These are phyloP conservation scores for Yamadazyma laniorum DNA, from an alignment of 805 yeast species.

Conservation along the genomic window DNA sequence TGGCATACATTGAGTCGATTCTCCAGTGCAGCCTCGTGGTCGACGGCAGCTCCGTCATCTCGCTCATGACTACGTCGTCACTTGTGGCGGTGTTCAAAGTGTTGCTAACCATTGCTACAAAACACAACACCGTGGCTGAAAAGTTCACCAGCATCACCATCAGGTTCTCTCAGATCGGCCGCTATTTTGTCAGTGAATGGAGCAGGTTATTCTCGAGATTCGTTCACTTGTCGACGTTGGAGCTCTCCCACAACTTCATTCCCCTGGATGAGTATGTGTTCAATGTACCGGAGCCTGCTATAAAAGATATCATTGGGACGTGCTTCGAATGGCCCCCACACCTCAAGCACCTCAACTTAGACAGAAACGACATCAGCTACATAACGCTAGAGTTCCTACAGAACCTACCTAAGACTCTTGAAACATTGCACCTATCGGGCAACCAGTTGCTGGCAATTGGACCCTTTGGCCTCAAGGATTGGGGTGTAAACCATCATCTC, in stretches of 20 bases:
- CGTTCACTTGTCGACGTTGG: conserved; percentile 18
- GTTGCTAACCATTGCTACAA: conserved; percentile 20
- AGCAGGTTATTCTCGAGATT: conserved; percentile 26
- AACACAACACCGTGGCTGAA: conserved; percentile 17
- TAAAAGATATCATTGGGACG: conserved; percentile 18
- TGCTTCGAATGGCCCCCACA: conserved; percentile 23
- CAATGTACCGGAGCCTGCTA: conserved; percentile 5
- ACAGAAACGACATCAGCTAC: conserved; percentile 22
- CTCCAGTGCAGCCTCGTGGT: conserved; percentile 23
- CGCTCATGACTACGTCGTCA: conserved; percentile 33
- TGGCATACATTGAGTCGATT: conserved; percentile 15
- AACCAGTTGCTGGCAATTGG: conserved; percentile 15
- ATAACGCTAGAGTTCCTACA: conserved; percentile 20
- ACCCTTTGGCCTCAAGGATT: neutral
- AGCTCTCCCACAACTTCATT: conserved; percentile 27
- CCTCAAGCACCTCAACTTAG: conserved; percentile 23
- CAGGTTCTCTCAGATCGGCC: conserved; percentile 34
- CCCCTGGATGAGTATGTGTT: conserved; percentile 10
- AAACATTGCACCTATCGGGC: conserved; percentile 15
- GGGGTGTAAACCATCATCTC: conserved; percentile 6
- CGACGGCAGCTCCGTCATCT: conserved; percentile 25
- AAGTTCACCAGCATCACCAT: conserved; percentile 24
- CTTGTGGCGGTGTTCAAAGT: conserved; percentile 28
- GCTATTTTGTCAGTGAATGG: conserved; percentile 31
- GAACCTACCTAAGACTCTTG: conserved; percentile 28